These are phyloP conservation scores for Diaporthe caulivora DNA, from an alignment of 2,329 filamentous ascomycete genomes.

Conservation along the genomic window DNA sequence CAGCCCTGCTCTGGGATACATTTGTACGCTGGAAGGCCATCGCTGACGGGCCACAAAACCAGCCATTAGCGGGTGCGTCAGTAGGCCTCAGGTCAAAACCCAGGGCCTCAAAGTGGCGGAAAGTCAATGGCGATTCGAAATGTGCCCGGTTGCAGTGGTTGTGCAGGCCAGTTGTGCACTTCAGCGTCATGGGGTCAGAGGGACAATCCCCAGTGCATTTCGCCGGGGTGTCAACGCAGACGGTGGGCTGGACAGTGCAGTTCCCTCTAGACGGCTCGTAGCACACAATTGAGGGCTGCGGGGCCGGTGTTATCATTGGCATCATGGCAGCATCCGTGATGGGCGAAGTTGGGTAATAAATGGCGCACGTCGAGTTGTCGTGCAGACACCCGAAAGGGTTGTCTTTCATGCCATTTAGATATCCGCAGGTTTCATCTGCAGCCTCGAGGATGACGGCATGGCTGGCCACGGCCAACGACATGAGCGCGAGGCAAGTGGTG, in stretches of 20 bases:
- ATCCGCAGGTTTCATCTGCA: constrained; percentile 28
- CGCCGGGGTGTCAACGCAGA: constrained; percentile 16
- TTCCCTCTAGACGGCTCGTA: neutral
- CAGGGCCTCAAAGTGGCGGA: neutral
- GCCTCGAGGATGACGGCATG: constrained; percentile 25
- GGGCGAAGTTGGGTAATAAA: constrained; percentile 31
- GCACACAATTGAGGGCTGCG: constrained; percentile 16
- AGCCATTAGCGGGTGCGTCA: constrained; percentile 8
- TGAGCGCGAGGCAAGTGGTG: neutral
- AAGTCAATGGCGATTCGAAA: constrained; percentile 26
- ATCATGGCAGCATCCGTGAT: neutral
- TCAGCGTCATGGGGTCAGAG: constrained; percentile 32
- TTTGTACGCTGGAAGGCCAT: neutral
- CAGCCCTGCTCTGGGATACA: neutral
- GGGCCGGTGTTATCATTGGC: constrained; percentile 6
- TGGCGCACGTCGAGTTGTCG: constrained; percentile 2
- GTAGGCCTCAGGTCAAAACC: neutral
- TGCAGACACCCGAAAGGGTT: neutral
- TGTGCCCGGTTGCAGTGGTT: constrained; percentile 16
- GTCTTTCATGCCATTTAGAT: constrained; percentile 9
- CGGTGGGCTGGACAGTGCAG: constrained; percentile 28
- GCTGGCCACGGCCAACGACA: constrained; percentile 14
- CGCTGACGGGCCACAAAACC: constrained; percentile 29
- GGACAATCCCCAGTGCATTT: constrained; percentile 29
- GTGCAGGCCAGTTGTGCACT: constrained; percentile 2